A percentile compares a stretch with the other conserved stretches of the same genome.
Evolutionary conservation across 441 rosid genomes (phyloP).

Genomic region (Pelargonium citronellum): DNA sequence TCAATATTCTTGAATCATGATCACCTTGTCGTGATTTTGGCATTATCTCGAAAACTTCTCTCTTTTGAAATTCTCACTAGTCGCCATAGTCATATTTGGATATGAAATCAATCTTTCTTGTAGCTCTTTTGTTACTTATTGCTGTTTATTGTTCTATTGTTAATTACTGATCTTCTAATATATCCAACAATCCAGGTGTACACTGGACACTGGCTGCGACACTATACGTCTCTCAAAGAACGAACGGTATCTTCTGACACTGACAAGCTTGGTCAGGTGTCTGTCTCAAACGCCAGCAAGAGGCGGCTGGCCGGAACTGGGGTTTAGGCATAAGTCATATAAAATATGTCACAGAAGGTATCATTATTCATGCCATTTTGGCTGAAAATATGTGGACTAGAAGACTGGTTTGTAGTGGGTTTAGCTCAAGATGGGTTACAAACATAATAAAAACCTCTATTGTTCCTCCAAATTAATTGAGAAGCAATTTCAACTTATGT

Average conservation of each 20-base stretch:
- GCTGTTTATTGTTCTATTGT: background rate
- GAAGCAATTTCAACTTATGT: no score
- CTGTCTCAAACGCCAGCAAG: slow-evolving; percentile 79
- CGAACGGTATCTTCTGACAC: slow-evolving; percentile 36
- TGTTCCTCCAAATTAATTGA: no score
- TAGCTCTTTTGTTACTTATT: background rate
- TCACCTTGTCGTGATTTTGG: background rate
- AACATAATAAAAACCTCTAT: no score
- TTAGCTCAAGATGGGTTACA: no score
- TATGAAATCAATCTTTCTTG: background rate
- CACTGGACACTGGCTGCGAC: slow-evolving; percentile 81
- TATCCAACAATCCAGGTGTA: slow-evolving; percentile 48
- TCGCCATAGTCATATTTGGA: no score
- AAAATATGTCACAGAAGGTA: no score
- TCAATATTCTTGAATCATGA: background rate
- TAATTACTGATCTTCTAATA: slow-evolving; percentile 9
- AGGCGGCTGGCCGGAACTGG: slow-evolving; percentile 79
- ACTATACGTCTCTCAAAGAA: slow-evolving; percentile 60
- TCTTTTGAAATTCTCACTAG: background rate
- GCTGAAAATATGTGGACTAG: slow-evolving; percentile 12
- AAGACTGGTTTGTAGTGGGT: background rate
- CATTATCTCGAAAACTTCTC: background rate
- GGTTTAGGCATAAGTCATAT: slow-evolving; percentile 16
- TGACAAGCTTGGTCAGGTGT: slow-evolving; percentile 62
- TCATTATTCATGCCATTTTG: no score